These are phyloP conservation scores for Asterophora lycoperdoides DNA, from an alignment of 768 basidiomycete genomes.

Conservation along the genomic window DNA sequence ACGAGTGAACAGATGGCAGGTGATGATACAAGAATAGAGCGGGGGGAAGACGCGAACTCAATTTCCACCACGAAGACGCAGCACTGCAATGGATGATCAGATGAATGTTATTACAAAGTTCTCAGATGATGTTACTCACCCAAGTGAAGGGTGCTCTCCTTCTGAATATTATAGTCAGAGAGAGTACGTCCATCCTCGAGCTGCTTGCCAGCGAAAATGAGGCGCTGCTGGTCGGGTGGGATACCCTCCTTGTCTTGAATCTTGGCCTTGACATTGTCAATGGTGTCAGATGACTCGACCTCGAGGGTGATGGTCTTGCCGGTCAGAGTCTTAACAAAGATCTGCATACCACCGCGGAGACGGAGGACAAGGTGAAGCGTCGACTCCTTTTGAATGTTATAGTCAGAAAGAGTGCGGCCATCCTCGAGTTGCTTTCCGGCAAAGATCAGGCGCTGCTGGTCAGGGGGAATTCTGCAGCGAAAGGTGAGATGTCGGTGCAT, in stretches of 20 bases:
- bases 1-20: too few relatives aligned
- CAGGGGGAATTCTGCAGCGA: slow-evolving; percentile 78
- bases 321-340: slow-evolving; percentile 83
- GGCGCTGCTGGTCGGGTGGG: slow-evolving; percentile 71
- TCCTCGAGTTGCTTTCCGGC: slow-evolving; percentile 93
- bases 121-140: slow-evolving; percentile 14
- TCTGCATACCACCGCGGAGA: slow-evolving; percentile 89
- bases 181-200: slow-evolving; percentile 75
- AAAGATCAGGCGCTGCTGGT: slow-evolving; percentile 88
- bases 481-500: slow-evolving; percentile 85
- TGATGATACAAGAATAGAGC: too few relatives aligned
- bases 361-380: slow-evolving; percentile 84
- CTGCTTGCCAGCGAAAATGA: slow-evolving; percentile 81
- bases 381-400: slow-evolving; percentile 89
- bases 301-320: slow-evolving; percentile 93
- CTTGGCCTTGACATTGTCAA: slow-evolving; percentile 85
- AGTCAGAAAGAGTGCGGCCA: slow-evolving; percentile 85
- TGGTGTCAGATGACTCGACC: slow-evolving; percentile 90
- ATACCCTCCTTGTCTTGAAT: slow-evolving; percentile 85
- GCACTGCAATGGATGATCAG: slow-evolving; percentile 36
- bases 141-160: slow-evolving; percentile 68
- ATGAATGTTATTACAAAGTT: background rate
- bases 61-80: slow-evolving; percentile 78
- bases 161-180: slow-evolving; percentile 76
- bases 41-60: slow-evolving; percentile 19